Evolutionary conservation across 2,329 filamentous ascomycete species (phyloP), one percentile per base, ranked within the genome.

Genomic region (Colletotrichum agaves): DNA sequence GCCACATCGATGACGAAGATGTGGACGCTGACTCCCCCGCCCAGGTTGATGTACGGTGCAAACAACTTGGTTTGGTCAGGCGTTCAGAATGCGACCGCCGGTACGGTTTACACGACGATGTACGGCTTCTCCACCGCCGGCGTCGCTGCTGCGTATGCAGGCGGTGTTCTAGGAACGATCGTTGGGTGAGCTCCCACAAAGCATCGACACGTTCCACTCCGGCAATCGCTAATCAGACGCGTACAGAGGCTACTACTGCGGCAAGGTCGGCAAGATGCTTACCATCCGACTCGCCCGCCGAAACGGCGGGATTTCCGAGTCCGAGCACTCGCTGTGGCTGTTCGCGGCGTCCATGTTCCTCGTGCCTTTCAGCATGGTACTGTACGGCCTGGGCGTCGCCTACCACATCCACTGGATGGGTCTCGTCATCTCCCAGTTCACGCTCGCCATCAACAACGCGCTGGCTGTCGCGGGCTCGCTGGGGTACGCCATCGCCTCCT

Each of bases 281-380:
- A 75, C 80, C 1, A 75, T 83, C 19, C 76, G 74, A 31, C 72
- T 79, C 1, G 78, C 80, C 0, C 78, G 80, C 4, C 77, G 75
- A 12, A 83, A 83, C 65, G 74, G 76, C 13, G 81, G 81, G 4
- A 74, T 83, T 8, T 78, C 76, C 53, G 81, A 83, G 61, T 75
- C 81, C 0, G 81, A 83, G 58, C 78, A 82, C 37, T 75, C 80
- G 1, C 71, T 83, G 0, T 83, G 81, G 81, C 63, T 66, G 5
- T 66, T 66, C 33, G 31, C 63, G 4, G 63, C 63, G 1, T 66
- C 63, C 1, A 76, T 80, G 58, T 49, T 83, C 5, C 62, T 80
- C 3, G 76, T 81, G 17, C 80, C 81, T 0, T 77, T 78, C 3
- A 82, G 81, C 0, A 71, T 83, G 56, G 75, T 83, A 15, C 73